phyloP scores from a whole-genome alignment of 78 protist species.

The Planoprotostelium fungivorum region DNA sequence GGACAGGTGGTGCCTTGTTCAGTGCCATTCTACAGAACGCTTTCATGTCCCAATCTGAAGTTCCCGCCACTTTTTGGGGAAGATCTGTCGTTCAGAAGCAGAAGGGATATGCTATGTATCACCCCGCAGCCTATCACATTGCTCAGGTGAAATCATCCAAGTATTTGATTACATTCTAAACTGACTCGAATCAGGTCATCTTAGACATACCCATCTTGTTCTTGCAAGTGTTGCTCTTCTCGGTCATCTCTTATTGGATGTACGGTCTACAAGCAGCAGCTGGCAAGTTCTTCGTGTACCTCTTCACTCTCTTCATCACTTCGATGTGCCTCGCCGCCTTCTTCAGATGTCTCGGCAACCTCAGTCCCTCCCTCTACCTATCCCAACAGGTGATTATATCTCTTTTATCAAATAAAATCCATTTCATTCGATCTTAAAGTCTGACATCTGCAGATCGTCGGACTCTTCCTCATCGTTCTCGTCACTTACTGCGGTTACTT shows the following conservation, averaged over 20 bases:
- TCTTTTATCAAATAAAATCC: slow-evolving; percentile 1
- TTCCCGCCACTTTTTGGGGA: slow-evolving; percentile 21
- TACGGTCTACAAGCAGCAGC: slow-evolving; percentile 37
- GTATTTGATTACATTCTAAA: too few relatives aligned
- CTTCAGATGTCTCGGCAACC: slow-evolving; percentile 36
- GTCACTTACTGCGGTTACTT: slow-evolving; percentile 39
- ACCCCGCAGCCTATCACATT: slow-evolving; percentile 42
- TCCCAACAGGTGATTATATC: slow-evolving; percentile 19
- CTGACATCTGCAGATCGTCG: too few relatives aligned
- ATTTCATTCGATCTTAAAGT: too few relatives aligned
- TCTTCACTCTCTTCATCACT: slow-evolving; percentile 16
- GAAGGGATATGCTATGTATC: slow-evolving; percentile 28
- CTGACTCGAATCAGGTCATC: slow-evolving; percentile 5
- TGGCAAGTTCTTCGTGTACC: slow-evolving; percentile 39
- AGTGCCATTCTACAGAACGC: slow-evolving; percentile 33
- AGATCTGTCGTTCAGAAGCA: slow-evolving; percentile 43
- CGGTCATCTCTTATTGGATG: slow-evolving; percentile 38
- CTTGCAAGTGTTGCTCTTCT: slow-evolving; percentile 37
- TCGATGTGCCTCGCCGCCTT: slow-evolving; percentile 31
- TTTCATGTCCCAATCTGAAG: slow-evolving; percentile 24
- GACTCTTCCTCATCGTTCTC: slow-evolving; percentile 13
- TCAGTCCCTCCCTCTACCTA: slow-evolving; percentile 22
- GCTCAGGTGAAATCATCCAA: slow-evolving; percentile 18
- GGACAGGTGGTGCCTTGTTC: slow-evolving; percentile 26
- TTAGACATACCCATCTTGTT: slow-evolving; percentile 30